Evolutionary conservation across 2,329 filamentous ascomycete species (phyloP).

Genomic region (Eutypa lata): DNA sequence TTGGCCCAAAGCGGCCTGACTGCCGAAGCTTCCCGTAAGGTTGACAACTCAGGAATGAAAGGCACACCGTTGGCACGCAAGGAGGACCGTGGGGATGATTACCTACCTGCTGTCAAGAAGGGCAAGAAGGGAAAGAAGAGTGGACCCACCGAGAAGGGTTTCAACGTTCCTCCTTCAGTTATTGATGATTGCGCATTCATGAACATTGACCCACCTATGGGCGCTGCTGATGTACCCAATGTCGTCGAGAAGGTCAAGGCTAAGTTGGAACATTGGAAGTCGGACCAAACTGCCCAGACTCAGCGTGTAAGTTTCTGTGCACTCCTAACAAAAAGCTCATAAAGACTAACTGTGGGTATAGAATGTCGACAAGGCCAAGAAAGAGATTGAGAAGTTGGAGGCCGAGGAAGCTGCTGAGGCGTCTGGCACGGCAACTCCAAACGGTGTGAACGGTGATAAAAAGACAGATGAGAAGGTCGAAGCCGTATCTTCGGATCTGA

Average conservation of each 20-base stretch:
- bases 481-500: conserved; percentile 48
- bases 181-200: conserved; percentile 87
- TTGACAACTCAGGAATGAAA: conserved; percentile 81
- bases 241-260: conserved; percentile 86
- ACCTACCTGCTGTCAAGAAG: conserved; percentile 78
- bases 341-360: conserved; percentile 39
- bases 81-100: conserved; percentile 83
- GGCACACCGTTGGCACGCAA: conserved; percentile 81
- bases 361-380: conserved; percentile 97
- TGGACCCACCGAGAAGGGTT: conserved; percentile 51
- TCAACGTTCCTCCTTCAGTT: conserved; percentile 85
- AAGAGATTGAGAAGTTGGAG: conserved; percentile 89
- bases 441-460: conserved; percentile 45
- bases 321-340: not conserved
- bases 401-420: conserved; percentile 55
- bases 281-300: conserved; percentile 84
- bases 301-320: conserved; percentile 65
- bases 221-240: conserved; percentile 73
- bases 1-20: conserved; percentile 69
- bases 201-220: conserved; percentile 84
- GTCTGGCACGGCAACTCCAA: conserved; percentile 41
- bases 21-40: conserved; percentile 75
- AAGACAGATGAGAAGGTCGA: conserved; percentile 48
- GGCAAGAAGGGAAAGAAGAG: conserved; percentile 82
- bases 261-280: conserved; percentile 89